These are phyloP conservation scores for Aphanomyces cochlioides DNA, from an alignment of 352 stramenopile species.

Conservation along the genomic window DNA sequence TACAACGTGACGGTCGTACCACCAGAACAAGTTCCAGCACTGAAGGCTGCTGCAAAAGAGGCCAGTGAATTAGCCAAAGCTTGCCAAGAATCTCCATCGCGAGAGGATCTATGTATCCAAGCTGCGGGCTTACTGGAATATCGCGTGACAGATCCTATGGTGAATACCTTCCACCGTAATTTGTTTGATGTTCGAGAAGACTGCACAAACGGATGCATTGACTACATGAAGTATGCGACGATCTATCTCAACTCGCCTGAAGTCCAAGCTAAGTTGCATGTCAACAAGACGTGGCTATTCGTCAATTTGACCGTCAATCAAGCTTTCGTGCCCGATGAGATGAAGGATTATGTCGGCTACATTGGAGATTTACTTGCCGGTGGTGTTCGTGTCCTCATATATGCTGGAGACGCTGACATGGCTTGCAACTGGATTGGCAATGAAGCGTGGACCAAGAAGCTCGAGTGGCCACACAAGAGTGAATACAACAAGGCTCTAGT, in stretches of 20 bases:
- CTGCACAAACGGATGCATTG: conserved; percentile 41
- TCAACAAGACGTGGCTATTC: conserved; percentile 39
- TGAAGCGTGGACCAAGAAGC: conserved; percentile 87
- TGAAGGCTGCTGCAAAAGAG: conserved; percentile 31
- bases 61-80: not conserved
- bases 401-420: conserved; percentile 95
- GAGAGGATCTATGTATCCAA: not conserved
- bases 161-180: conserved; percentile 47
- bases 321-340: conserved; percentile 85
- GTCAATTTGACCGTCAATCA: conserved; percentile 77
- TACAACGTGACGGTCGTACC: conserved; percentile 65
- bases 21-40: conserved; percentile 37
- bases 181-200: conserved; percentile 65
- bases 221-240: not conserved
- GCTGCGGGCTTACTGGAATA: not conserved
- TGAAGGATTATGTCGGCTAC: conserved; percentile 23
- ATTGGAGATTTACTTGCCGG: conserved; percentile 81
- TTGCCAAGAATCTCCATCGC: not conserved
- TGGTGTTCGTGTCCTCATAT: conserved; percentile 87
- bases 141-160: conserved; percentile 32
- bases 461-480: conserved; percentile 89
- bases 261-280: conserved; percentile 4
- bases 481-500: conserved; percentile 71
- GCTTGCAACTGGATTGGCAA: conserved; percentile 98
- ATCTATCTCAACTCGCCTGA: conserved; percentile 22